Conservation (phyloP, 441 rosid genomes). For the Lepidium campestre region DNA sequence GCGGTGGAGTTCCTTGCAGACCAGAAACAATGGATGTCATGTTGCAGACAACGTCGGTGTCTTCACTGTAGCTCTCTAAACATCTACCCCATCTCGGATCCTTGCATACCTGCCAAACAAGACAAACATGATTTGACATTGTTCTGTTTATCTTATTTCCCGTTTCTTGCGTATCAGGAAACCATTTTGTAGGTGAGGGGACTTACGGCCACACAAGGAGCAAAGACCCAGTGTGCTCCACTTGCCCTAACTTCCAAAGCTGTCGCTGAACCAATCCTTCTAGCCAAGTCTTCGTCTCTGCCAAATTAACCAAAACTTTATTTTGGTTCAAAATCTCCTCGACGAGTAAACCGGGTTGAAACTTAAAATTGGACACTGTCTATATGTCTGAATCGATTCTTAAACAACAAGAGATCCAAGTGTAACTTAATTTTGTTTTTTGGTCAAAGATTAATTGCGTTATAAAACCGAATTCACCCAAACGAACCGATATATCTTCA, state of each 20-base stretch:
- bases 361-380: too few relatives aligned
- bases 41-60: conserved; percentile 52
- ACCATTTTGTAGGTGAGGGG: background rate
- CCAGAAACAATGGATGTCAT: conserved; percentile 60
- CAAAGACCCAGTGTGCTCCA: conserved; percentile 65
- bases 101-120: conserved; percentile 45
- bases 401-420: too few relatives aligned
- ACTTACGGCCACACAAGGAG: conserved; percentile 78
- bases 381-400: too few relatives aligned
- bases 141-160: background rate
- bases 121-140: background rate
- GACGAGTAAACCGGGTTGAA: too few relatives aligned
- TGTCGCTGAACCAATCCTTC: conserved; percentile 58
- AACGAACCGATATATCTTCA: too few relatives aligned
- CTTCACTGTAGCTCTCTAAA: conserved; percentile 74
- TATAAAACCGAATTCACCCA: background rate
- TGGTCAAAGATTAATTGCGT: too few relatives aligned
- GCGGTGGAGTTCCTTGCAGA: conserved; percentile 74
- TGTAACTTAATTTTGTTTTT: background rate
- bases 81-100: conserved; percentile 91
- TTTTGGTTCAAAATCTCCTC: too few relatives aligned
- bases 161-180: background rate
- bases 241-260: conserved; percentile 74
- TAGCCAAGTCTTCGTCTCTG: conserved; percentile 53
- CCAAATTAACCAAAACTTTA: background rate